phyloP scores from a whole-genome alignment of 2,329 filamentous ascomycete genomes.

The Geosmithia flava region DNA sequence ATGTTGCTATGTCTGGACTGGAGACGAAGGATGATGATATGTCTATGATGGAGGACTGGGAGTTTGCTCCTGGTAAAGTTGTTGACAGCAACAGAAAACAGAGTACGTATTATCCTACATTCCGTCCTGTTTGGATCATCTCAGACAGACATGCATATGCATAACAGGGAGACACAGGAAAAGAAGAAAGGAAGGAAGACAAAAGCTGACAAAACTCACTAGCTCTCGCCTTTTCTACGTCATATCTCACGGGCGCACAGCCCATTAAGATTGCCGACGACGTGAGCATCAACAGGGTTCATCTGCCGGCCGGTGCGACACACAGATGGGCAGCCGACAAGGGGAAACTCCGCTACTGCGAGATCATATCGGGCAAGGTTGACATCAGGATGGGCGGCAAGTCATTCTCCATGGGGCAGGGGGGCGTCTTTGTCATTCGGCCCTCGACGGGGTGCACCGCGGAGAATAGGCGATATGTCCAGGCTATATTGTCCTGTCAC shows the following conservation, averaged over 20 bases:
- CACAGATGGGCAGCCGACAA: constrained; percentile 15
- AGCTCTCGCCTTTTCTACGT: constrained; percentile 31
- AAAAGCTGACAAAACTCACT: not conserved
- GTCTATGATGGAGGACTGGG: constrained; percentile 26
- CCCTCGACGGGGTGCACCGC: constrained; percentile 23
- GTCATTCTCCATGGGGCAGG: constrained; percentile 26
- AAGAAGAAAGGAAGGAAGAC: too few relatives aligned
- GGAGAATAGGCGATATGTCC: constrained; percentile 29
- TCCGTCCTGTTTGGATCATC: not conserved
- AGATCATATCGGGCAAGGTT: constrained; percentile 27
- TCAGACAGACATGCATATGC: not conserved
- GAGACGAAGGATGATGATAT: not conserved
- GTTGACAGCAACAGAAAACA: constrained; percentile 13
- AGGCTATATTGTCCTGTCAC: constrained; percentile 16
- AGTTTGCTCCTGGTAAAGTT: constrained; percentile 29
- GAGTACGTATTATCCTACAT: constrained; percentile 17
- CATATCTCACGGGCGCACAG: constrained; percentile 23
- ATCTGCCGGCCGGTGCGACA: constrained; percentile 23
- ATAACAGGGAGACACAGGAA: not conserved
- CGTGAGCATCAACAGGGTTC: constrained; percentile 25
- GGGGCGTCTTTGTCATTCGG: constrained; percentile 30
- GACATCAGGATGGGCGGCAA: constrained; percentile 20
- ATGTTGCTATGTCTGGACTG: not conserved
- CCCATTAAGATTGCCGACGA: constrained; percentile 22
- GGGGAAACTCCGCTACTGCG: constrained; percentile 23